A percentile compares a stretch with the other conserved stretches of the same genome.
Conservation (phyloP, 2,329 filamentous ascomycete species). For the Diaporthe caulivora region DNA sequence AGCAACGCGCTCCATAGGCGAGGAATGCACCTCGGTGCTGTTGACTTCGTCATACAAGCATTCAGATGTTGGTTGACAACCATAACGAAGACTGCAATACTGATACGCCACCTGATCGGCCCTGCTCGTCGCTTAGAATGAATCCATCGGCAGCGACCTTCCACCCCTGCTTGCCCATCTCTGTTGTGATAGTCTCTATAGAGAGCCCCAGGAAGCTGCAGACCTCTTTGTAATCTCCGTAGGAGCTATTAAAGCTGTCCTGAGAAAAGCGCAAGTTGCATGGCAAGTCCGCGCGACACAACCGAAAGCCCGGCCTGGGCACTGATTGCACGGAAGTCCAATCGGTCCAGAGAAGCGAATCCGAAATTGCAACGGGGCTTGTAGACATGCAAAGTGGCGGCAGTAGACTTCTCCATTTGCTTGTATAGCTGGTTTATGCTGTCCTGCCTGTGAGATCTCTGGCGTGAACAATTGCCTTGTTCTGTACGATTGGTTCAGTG, state of each 20-base stretch:
- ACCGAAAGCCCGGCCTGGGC: constrained; percentile 32
- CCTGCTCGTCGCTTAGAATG: constrained; percentile 43
- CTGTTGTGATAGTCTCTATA: constrained; percentile 41
- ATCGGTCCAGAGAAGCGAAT: constrained; percentile 54
- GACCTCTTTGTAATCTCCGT: constrained; percentile 64
- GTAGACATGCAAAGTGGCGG: constrained; percentile 63
- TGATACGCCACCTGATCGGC: constrained; percentile 44
- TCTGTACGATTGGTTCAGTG: too few species aligned
- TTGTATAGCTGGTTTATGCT: constrained; percentile 62
- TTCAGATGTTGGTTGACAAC: too few species aligned
- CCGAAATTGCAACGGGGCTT: too few species aligned
- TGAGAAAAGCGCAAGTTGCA: constrained; percentile 72
- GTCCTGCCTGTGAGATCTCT: too few species aligned
- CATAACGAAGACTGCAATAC: too few species aligned
- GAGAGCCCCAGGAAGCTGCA: constrained; percentile 66
- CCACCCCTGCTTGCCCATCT: constrained; percentile 7
- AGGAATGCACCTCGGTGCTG: too few species aligned
- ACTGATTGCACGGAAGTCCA: constrained; percentile 59
- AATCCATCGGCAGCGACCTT: constrained; percentile 50
- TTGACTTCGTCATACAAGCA: too few species aligned
- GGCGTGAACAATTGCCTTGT: too few species aligned
- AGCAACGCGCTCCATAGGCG: too few species aligned
- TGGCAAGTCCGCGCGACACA: constrained; percentile 36
- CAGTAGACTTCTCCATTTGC: constrained; percentile 50
- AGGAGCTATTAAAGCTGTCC: constrained; percentile 74